These are phyloP conservation scores for Saccharomyces pastorianus DNA, from an alignment of 1,139 yeast genomes.

Conservation along the genomic window DNA sequence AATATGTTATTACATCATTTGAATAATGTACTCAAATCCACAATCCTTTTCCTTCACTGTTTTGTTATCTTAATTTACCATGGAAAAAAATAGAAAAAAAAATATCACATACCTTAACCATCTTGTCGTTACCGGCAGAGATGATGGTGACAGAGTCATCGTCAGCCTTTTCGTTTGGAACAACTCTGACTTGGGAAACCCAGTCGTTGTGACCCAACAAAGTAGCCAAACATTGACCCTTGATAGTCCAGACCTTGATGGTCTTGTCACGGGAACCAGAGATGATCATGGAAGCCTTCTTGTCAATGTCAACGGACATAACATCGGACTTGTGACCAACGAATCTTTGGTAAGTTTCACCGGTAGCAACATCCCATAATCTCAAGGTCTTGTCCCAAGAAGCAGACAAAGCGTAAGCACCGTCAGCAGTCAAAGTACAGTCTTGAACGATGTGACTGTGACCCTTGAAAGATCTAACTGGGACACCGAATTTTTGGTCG, in stretches of 20 bases:
- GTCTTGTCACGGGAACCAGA: slow-evolving; percentile 99
- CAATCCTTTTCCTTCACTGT: too few species aligned
- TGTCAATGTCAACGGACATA: slow-evolving; percentile 91
- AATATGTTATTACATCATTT: slow-evolving; percentile 70
- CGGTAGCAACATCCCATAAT: slow-evolving; percentile 95
- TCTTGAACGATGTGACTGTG: slow-evolving; percentile 99
- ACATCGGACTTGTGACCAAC: slow-evolving; percentile 98
- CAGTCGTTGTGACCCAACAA: slow-evolving; percentile 95
- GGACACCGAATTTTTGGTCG: slow-evolving; percentile 95
- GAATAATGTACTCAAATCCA: slow-evolving; percentile 11
- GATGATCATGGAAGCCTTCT: slow-evolving; percentile 95
- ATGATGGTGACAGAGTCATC: slow-evolving; percentile 68
- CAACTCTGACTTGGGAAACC: slow-evolving; percentile 96
- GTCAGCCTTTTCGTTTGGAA: slow-evolving; percentile 31
- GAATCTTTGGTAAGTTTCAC: slow-evolving; percentile 90
- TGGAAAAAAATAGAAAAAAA: slow-evolving; percentile 9
- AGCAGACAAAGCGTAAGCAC: slow-evolving; percentile 96
- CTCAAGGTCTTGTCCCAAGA: slow-evolving; percentile 99
- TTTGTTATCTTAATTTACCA: background rate
- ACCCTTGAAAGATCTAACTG: slow-evolving; percentile 95
- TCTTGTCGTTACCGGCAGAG: slow-evolving; percentile 99
- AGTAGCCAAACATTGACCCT: slow-evolving; percentile 96
- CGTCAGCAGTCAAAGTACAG: slow-evolving; percentile 96
- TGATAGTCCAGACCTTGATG: slow-evolving; percentile 98
- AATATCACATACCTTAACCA: slow-evolving; percentile 84